Conservation (phyloP, 2,329 filamentous ascomycete genomes). For the Ceratocystis lukuohia region DNA sequence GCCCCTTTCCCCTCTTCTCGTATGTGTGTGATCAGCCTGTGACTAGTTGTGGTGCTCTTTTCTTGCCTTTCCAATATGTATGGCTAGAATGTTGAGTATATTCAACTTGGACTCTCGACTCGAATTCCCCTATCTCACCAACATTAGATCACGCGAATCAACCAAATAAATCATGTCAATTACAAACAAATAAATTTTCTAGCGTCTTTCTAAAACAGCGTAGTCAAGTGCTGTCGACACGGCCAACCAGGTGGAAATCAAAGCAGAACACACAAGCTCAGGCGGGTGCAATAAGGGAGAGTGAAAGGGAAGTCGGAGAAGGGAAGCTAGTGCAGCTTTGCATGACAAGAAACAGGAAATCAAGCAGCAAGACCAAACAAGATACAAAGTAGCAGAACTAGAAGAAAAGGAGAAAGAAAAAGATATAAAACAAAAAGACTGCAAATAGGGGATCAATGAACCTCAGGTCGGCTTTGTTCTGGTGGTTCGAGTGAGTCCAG, state of each 20-base stretch:
- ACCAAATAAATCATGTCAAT: background rate
- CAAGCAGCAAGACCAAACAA: background rate
- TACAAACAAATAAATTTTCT: background rate
- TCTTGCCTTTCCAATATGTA: background rate
- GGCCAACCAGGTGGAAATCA: background rate
- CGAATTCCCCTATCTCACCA: background rate
- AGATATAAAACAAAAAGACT: conserved; percentile 10
- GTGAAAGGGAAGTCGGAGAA: background rate
- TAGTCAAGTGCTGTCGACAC: background rate
- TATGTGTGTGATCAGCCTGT: background rate
- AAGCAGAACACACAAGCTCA: background rate
- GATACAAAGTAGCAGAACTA: background rate
- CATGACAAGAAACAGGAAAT: background rate
- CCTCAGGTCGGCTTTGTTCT: background rate
- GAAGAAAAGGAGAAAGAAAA: conserved; percentile 2
- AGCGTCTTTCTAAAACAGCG: background rate
- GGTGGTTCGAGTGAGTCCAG: conserved; percentile 7
- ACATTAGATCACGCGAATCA: too few relatives aligned
- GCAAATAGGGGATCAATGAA: background rate
- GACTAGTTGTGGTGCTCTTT: background rate
- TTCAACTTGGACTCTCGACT: background rate
- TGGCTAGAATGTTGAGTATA: background rate
- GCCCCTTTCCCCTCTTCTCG: background rate
- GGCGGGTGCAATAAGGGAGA: background rate
- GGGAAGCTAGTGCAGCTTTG: background rate